A percentile compares a stretch with the other conserved stretches of the same genome.
These are phyloP conservation scores for Gynochthodes officinalis DNA, from an alignment of 257 asterid genomes.

Conservation along the genomic window DNA sequence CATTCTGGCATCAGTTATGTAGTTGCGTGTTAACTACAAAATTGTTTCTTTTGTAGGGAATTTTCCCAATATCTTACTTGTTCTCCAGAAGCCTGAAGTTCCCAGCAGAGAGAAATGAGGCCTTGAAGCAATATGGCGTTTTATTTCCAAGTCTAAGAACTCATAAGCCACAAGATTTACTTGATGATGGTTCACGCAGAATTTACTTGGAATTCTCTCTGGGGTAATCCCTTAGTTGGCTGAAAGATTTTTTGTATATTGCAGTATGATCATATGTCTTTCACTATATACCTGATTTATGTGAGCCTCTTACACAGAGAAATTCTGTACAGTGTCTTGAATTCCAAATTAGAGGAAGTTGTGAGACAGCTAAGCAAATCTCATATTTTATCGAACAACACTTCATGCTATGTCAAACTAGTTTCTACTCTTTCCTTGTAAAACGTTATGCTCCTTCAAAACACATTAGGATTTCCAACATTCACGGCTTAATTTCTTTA, in stretches of 20 bases:
- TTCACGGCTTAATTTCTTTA: not conserved
- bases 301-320: not conserved
- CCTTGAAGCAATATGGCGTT: slow-evolving; percentile 40
- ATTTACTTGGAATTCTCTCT: slow-evolving; percentile 65
- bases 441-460: not conserved
- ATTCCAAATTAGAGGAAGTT: not conserved
- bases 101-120: slow-evolving; percentile 47
- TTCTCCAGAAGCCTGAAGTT: slow-evolving; percentile 80
- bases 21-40: not conserved
- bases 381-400: not conserved
- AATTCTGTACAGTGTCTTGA: not conserved
- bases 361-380: not conserved
- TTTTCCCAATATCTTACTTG: slow-evolving; percentile 64
- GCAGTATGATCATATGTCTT: not conserved
- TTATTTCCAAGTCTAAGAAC: slow-evolving; percentile 58
- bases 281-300: not conserved
- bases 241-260: not conserved
- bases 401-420: not conserved
- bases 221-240: slow-evolving; percentile 42
- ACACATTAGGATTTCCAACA: not conserved
- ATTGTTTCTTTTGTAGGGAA: slow-evolving; percentile 57
- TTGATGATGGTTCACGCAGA: slow-evolving; percentile 58
- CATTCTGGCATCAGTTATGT: not conserved
- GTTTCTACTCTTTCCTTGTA: not conserved
- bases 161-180: slow-evolving; percentile 29